Evolutionary conservation across 177 flowering plant genomes (phyloP).

Genomic region (Vitis hybrid): DNA sequence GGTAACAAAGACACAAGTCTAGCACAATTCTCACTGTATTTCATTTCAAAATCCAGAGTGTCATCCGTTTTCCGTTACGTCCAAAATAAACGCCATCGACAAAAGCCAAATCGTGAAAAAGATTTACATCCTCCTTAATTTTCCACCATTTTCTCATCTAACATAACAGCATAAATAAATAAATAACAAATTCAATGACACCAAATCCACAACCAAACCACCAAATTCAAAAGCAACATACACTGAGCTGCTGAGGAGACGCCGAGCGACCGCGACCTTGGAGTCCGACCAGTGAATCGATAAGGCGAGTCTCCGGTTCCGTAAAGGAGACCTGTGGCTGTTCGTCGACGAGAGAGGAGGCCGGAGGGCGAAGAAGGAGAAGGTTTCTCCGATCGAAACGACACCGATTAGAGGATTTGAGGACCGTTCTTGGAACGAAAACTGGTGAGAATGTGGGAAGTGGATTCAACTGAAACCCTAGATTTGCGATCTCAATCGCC

Average conservation of each 20-base stretch:
- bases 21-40: too few relatives aligned
- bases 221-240: slow-evolving; percentile 6
- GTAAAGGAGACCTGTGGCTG: slow-evolving; percentile 37
- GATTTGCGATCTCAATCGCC: slow-evolving; percentile 29
- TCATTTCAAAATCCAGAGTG: too few relatives aligned
- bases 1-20: too few relatives aligned
- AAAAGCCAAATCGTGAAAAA: too few relatives aligned
- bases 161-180: not conserved
- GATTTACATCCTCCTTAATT: too few relatives aligned
- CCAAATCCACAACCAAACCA: too few relatives aligned
- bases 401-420: not conserved
- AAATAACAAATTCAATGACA: too few relatives aligned
- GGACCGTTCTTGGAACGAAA: slow-evolving; percentile 4
- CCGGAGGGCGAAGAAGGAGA: not conserved
- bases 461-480: slow-evolving; percentile 29
- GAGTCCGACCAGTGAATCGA: slow-evolving; percentile 79
- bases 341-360: slow-evolving; percentile 41
- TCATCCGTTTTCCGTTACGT: too few relatives aligned
- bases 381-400: slow-evolving; percentile 2
- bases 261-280: slow-evolving; percentile 93
- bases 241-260: slow-evolving; percentile 70
- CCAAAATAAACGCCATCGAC: too few relatives aligned
- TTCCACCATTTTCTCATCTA: not conserved
- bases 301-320: slow-evolving; percentile 56
- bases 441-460: slow-evolving; percentile 12